These are phyloP conservation scores for Cystoisospora suis DNA, from an alignment of 169 alveolate genomes.

Conservation along the genomic window DNA sequence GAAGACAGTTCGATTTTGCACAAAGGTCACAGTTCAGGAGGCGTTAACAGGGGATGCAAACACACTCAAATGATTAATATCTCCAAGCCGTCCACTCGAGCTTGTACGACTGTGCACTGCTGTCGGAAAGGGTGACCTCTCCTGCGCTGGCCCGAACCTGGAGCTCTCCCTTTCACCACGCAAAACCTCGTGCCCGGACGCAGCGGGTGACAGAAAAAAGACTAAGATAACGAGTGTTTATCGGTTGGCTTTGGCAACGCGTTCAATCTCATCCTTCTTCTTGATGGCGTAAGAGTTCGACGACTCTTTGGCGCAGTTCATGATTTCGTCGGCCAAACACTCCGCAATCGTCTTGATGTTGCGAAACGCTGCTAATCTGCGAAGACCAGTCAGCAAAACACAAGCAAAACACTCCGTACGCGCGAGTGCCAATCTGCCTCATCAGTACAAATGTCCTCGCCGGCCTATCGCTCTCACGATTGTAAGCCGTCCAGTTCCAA, in stretches of 20 bases:
- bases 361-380: constrained; percentile 94
- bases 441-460: no score
- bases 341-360: constrained; percentile 98
- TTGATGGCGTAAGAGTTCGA: constrained; percentile 97
- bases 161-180: not conserved
- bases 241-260: constrained; percentile 99
- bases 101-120: not conserved
- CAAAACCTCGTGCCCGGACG: not conserved
- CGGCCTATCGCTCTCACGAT: no score
- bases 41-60: not conserved
- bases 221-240: constrained; percentile 70
- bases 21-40: not conserved
- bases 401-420: no score
- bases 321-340: constrained; percentile 99
- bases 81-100: not conserved
- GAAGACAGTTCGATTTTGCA: not conserved
- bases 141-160: not conserved
- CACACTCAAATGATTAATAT: not conserved
- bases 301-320: constrained; percentile 97
- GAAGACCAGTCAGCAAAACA: not conserved
- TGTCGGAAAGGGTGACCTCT: not conserved
- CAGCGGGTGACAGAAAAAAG: not conserved
- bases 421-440: no score
- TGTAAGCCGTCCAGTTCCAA: no score
- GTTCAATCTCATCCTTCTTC: constrained; percentile 99